Base-by-base conservation (phyloP, 345 rosid genomes). In the Gossypium anomalum region DNA sequence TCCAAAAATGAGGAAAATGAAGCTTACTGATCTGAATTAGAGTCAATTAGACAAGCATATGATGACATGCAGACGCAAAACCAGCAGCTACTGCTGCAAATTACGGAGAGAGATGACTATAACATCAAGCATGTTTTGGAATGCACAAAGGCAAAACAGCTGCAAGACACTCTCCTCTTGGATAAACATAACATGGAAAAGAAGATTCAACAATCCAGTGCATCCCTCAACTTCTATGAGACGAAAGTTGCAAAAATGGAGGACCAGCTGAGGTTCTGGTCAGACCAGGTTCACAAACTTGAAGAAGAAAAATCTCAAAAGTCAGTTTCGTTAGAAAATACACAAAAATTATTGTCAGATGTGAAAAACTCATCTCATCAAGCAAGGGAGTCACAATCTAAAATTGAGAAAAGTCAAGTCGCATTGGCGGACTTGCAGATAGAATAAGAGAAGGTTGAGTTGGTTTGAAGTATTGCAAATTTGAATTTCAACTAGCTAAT, bases 31-130 rank as follows among this genome's bases (percentile, higher is more conserved):
- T 90, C 94, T 38, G 99, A 95, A 84, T 88, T 92, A 68, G 97
- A 93, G 99, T 86, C 98, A 58, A 96, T 93, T 75, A 97, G 97
- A 74, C 95, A 87, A 80, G 93, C 89, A 66, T 93, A 93, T 80
- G 93, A 88, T 84, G 98, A 93, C 77, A 92, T 93, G 91, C 97
- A 91, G 82, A 87, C 92, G 12, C 98, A 96, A 82, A 93, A 96
- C 80, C 98, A 93, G 81, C 97, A 89, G 71, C 87, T 93, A 69
- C 79, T 96, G 86, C 92, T 88, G 83, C 99, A 96, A 83, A 86
- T 93, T 65, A 88, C 99, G 7, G 99, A 96, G 81, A 85, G 97
- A 77, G 98, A 93, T 88, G 99, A 96, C 80, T 96, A 96, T 84
- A 96, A 96, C 82, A 90, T 91, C 67, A 96, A 93, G 99, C 97